These are phyloP conservation scores for Lippia alba DNA, from an alignment of 305 asterid genomes.

Conservation along the genomic window DNA sequence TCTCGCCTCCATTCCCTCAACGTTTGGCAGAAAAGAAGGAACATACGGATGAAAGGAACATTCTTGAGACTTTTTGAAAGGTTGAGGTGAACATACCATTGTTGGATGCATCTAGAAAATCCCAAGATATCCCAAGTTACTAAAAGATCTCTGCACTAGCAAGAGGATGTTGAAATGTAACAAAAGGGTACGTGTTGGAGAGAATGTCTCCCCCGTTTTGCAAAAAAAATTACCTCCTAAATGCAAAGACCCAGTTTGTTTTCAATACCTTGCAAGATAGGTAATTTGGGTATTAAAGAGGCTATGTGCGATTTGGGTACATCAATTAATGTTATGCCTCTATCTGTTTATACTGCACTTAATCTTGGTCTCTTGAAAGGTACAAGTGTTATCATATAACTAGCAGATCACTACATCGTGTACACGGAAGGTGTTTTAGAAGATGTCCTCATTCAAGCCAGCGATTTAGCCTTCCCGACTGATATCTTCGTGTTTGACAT, in stretches of 20 bases:
- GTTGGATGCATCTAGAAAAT: neutral
- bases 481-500: too few species aligned
- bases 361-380: too few species aligned
- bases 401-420: too few species aligned
- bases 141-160: neutral
- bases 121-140: neutral
- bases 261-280: neutral
- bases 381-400: too few species aligned
- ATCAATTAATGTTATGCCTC: slow-evolving; percentile 1
- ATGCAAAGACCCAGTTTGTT: neutral
- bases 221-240: neutral
- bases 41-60: too few species aligned
- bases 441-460: too few species aligned
- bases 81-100: neutral
- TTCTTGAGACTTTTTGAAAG: too few species aligned
- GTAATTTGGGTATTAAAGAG: neutral
- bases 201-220: neutral
- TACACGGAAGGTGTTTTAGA: too few species aligned
- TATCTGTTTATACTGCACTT: neutral
- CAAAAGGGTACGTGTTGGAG: neutral
- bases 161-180: neutral
- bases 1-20: too few species aligned
- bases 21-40: too few species aligned
- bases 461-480: too few species aligned
- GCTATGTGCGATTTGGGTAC: neutral